Evolutionary conservation across 106 monocot species (phyloP).

Genomic region (Agapanthus africanus): DNA sequence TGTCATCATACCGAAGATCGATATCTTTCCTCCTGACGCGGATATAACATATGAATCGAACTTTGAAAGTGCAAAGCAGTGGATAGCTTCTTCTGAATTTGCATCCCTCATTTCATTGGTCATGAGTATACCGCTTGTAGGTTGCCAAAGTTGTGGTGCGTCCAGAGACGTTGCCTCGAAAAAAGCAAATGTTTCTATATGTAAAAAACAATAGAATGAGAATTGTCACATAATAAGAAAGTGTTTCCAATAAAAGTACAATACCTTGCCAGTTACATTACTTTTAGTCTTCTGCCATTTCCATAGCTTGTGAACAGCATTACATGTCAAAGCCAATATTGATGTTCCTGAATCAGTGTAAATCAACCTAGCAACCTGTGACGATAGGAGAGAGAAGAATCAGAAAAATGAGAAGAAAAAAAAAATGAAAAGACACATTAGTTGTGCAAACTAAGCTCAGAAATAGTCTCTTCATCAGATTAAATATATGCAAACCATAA

Average conservation of each 20-base stretch:
- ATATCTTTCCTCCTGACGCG: conserved; percentile 54
- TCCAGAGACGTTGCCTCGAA: conserved; percentile 24
- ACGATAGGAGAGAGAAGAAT: too few species aligned
- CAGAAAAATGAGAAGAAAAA: too few species aligned
- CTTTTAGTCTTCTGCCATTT: conserved; percentile 50
- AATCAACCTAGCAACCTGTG: conserved; percentile 50
- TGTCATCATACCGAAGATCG: conserved; percentile 53
- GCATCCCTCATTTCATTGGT: conserved; percentile 31
- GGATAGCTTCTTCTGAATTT: conserved; percentile 26
- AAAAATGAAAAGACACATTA: too few species aligned
- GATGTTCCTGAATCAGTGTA: conserved; percentile 52
- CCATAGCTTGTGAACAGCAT: conserved; percentile 60
- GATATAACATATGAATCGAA: conserved; percentile 63
- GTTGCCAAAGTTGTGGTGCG: conserved; percentile 33
- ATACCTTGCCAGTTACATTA: conserved; percentile 47
- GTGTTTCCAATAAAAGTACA: not conserved
- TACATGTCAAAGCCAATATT: conserved; percentile 49
- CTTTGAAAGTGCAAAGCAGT: conserved; percentile 53
- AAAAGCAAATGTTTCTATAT: not conserved
- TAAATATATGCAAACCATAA: too few species aligned
- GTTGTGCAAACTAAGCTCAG: too few species aligned
- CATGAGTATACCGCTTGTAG: conserved; percentile 30
- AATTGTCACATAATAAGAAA: too few species aligned
- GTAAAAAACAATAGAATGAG: too few species aligned
- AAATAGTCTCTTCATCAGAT: too few species aligned